Conservation (phyloP, 345 rosid species). For the Salix viminalis region DNA sequence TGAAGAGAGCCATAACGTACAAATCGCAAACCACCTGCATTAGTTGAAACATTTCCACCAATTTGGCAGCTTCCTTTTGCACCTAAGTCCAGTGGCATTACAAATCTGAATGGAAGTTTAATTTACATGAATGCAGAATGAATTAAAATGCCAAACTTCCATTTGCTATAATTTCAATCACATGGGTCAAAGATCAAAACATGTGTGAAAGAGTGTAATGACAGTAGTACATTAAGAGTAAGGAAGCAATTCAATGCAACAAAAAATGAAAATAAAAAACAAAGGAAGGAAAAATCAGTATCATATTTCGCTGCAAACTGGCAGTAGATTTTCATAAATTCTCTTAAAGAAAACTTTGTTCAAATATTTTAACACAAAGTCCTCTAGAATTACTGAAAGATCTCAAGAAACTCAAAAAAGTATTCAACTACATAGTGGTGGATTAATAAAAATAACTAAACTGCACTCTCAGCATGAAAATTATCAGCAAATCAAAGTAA, state of each 20-base stretch:
- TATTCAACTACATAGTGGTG: not conserved
- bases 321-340: not conserved
- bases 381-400: not conserved
- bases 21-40: constrained; percentile 98
- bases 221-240: not conserved
- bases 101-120: constrained; percentile 72
- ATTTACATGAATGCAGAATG: constrained; percentile 28
- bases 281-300: not conserved
- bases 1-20: constrained; percentile 96
- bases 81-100: constrained; percentile 99
- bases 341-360: not conserved
- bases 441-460: not conserved
- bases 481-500: not conserved
- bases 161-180: not conserved
- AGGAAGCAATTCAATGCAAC: not conserved
- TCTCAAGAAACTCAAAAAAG: not conserved
- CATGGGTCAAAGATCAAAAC: not conserved
- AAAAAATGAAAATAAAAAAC: not conserved
- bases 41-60: constrained; percentile 97
- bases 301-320: not conserved
- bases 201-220: not conserved
- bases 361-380: not conserved
- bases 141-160: constrained; percentile 11
- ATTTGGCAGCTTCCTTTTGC: constrained; percentile 99
- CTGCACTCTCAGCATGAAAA: not conserved